phyloP scores from a whole-genome alignment of 1,284 basidiomycete genomes.

The Sanghuangporus baumii region DNA sequence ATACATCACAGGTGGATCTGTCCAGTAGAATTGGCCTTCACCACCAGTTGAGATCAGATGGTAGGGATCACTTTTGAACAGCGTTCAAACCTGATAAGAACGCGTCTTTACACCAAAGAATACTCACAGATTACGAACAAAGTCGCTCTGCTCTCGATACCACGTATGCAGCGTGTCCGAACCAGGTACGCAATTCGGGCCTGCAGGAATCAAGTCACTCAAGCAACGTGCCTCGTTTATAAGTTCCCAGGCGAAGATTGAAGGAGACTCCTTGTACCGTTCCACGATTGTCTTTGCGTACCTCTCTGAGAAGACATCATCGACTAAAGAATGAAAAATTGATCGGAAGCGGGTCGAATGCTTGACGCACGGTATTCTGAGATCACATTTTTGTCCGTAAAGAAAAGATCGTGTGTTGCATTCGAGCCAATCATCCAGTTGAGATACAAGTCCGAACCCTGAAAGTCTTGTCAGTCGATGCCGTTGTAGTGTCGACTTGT shows the following conservation, averaged over 20 bases:
- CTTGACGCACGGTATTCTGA: conserved; percentile 42
- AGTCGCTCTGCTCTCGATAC: conserved; percentile 47
- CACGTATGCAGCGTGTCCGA: conserved; percentile 42
- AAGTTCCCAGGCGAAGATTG: conserved; percentile 55
- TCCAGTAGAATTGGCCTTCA: conserved; percentile 53
- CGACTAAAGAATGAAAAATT: background rate
- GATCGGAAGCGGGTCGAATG: background rate
- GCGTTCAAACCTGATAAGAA: background rate
- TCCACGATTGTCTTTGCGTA: conserved; percentile 50
- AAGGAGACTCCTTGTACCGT: conserved; percentile 46
- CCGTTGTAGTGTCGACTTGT: background rate
- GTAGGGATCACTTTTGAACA: conserved; percentile 38
- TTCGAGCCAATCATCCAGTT: conserved; percentile 43
- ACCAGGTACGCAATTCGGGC: conserved; percentile 42
- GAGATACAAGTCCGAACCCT: conserved; percentile 44
- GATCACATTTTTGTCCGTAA: conserved; percentile 41
- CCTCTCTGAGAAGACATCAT: conserved; percentile 31
- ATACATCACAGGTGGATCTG: conserved; percentile 33
- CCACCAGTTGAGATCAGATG: conserved; percentile 55
- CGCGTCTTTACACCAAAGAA: background rate
- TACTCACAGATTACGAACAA: conserved; percentile 44
- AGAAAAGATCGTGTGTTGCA: conserved; percentile 47
- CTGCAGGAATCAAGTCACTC: conserved; percentile 39
- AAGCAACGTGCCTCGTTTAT: conserved; percentile 54
- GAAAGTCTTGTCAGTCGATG: background rate